These are phyloP conservation scores for Coniochaeta sp. DNA, from an alignment of 2,329 filamentous ascomycete species.

Conservation along the genomic window DNA sequence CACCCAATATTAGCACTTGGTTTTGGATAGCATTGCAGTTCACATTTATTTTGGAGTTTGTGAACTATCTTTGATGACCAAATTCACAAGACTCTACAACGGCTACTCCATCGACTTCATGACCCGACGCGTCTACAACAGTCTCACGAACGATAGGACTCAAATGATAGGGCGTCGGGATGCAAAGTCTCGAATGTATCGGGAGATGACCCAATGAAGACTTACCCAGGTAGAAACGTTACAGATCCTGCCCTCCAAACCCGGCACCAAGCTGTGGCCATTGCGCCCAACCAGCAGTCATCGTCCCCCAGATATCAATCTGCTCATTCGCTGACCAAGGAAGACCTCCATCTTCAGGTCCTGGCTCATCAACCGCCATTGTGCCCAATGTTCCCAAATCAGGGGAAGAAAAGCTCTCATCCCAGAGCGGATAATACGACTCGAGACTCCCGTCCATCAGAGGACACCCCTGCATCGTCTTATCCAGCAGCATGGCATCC, in stretches of 20 bases:
- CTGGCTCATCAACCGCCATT: neutral
- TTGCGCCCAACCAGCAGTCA: neutral
- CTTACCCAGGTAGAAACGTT: neutral
- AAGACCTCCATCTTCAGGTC: neutral
- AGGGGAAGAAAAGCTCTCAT: slow-evolving; percentile 18
- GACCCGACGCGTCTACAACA: too few species aligned
- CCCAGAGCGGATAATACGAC: slow-evolving; percentile 37
- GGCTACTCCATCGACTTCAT: too few species aligned
- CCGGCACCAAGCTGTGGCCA: neutral
- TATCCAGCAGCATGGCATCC: slow-evolving; percentile 8
- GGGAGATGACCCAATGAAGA: neutral
- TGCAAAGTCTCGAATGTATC: too few species aligned
- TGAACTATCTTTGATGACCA: too few species aligned
- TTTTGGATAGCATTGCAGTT: neutral
- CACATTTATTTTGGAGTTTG: too few species aligned
- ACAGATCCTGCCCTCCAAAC: neutral
- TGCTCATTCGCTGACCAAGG: neutral
- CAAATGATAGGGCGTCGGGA: too few species aligned
- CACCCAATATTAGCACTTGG: too few species aligned
- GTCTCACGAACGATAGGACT: too few species aligned
- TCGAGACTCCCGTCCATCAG: slow-evolving; percentile 45
- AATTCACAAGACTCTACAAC: too few species aligned
- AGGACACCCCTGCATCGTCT: slow-evolving; percentile 30
- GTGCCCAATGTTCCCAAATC: neutral
- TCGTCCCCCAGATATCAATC: neutral